phyloP scores from a whole-genome alignment of 805 yeast genomes.

The Cyberlindnera euphorbiiphila region DNA sequence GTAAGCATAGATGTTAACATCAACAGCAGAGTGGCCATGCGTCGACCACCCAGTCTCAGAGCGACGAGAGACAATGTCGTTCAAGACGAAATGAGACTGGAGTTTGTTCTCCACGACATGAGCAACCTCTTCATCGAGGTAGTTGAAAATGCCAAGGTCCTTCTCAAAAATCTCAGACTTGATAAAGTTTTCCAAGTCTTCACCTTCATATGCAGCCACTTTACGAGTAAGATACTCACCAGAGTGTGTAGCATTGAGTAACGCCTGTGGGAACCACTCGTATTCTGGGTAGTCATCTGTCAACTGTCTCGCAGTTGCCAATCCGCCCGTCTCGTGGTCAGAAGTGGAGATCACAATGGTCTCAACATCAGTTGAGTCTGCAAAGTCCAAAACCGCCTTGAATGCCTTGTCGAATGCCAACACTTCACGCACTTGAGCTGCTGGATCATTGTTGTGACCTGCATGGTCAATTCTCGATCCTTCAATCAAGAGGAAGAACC shows the following conservation, averaged over 20 bases:
- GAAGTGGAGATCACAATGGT: conserved; percentile 79
- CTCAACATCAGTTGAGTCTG: conserved; percentile 64
- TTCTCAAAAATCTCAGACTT: conserved; percentile 48
- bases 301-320: conserved; percentile 81
- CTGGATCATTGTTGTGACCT: conserved; percentile 91
- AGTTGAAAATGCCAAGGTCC: conserved; percentile 66
- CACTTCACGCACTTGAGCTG: conserved; percentile 90
- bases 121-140: conserved; percentile 49
- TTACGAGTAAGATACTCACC: conserved; percentile 63
- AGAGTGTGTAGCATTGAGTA: conserved; percentile 66
- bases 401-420: conserved; percentile 84
- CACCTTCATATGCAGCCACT: conserved; percentile 35
- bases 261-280: conserved; percentile 79
- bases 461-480: conserved; percentile 96
- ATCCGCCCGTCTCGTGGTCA: conserved; percentile 96
- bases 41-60: conserved; percentile 96
- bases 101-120: conserved; percentile 34
- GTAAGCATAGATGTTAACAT: conserved; percentile 85
- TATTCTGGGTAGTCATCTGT: conserved; percentile 73
- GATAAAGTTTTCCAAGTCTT: conserved; percentile 43
- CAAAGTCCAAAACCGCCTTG: conserved; percentile 66
- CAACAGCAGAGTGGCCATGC: conserved; percentile 95
- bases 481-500: conserved; percentile 83
- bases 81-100: conserved; percentile 44
- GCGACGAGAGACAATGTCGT: conserved; percentile 70